Conservation (phyloP, 768 basidiomycete species). For the Termitomyces bulborhizus region DNA sequence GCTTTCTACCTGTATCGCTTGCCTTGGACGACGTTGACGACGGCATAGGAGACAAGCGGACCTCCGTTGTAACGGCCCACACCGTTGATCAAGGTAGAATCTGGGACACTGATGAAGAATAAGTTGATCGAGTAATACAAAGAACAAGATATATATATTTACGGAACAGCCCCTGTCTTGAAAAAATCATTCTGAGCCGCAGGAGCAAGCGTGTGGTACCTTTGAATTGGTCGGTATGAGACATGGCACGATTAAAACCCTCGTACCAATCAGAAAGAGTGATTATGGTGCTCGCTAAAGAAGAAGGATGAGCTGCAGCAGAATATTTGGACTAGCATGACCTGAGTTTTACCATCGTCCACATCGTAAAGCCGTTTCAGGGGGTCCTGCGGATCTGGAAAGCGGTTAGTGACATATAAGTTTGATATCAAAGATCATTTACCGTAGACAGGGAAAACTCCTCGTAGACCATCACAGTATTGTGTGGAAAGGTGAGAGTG, state of each 20-base stretch:
- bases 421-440: not conserved
- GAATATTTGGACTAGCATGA: not conserved
- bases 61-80: conserved; percentile 34
- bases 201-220: conserved; percentile 25
- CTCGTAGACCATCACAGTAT: conserved; percentile 42
- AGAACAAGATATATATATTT: not conserved
- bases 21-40: conserved; percentile 34
- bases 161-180: conserved; percentile 24
- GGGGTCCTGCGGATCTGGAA: conserved; percentile 29
- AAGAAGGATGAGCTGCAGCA: not conserved
- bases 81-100: conserved; percentile 44
- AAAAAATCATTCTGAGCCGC: conserved; percentile 28
- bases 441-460: conserved; percentile 24
- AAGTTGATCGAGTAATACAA: not conserved
- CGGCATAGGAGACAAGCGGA: conserved; percentile 28
- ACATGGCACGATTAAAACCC: not conserved
- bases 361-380: conserved; percentile 29
- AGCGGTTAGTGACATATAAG: not conserved
- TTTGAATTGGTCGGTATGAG: not conserved
- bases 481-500: conserved; percentile 42
- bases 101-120: conserved; percentile 18
- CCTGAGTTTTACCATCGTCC: conserved; percentile 26
- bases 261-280: conserved; percentile 24
- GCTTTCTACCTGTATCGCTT: conserved; percentile 33
- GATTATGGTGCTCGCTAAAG: conserved; percentile 26